Evolutionary conservation across 768 basidiomycete genomes (phyloP).

Genomic region (Chalciporus sphaerocephalus): DNA sequence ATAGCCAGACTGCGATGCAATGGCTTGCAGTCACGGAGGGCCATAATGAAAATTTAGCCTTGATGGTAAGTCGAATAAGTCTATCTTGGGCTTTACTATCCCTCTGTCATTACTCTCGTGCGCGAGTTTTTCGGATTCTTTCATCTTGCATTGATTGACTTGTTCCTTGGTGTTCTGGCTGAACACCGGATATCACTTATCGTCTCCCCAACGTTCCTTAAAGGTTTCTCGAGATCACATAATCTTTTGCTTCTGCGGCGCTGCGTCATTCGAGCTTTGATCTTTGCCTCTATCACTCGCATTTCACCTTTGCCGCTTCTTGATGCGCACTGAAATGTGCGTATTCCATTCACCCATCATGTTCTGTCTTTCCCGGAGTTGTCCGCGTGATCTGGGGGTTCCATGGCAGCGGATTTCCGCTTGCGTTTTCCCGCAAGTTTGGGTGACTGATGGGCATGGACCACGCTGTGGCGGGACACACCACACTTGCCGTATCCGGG

Average conservation of each 20-base stretch:
- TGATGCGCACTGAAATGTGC: constrained; percentile 11
- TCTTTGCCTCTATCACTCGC: constrained; percentile 4
- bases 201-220: constrained; percentile 1
- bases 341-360: constrained; percentile 6
- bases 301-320: constrained; percentile 7
- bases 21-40: constrained; percentile 36
- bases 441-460: constrained; percentile 29
- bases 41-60: constrained; percentile 21
- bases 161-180: constrained; percentile 10
- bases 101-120: not conserved
- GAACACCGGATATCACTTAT: constrained; percentile 6
- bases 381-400: constrained; percentile 9
- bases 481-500: constrained; percentile 18
- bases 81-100: constrained; percentile 3
- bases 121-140: constrained; percentile 4
- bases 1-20: constrained; percentile 27
- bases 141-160: constrained; percentile 10
- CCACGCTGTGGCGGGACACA: constrained; percentile 21
- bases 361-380: constrained; percentile 5
- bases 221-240: not conserved
- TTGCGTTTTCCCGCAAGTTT: constrained; percentile 23
- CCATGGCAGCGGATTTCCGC: constrained; percentile 15
- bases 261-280: constrained; percentile 6
- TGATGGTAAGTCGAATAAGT: constrained; percentile 25
- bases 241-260: constrained; percentile 1